These are phyloP conservation scores for Paramecium biaurelia DNA, from an alignment of 73 alveolate genomes.

Conservation along the genomic window DNA sequence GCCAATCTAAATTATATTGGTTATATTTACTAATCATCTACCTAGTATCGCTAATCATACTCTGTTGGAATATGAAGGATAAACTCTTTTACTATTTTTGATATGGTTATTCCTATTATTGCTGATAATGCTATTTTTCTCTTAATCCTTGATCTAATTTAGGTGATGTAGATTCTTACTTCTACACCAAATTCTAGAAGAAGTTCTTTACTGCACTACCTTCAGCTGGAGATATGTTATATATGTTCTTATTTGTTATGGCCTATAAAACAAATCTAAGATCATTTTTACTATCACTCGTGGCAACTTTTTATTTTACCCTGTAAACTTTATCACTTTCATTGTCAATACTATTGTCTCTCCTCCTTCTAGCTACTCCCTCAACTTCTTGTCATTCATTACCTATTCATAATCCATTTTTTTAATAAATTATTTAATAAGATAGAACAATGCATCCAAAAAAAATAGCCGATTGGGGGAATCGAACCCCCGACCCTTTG, in stretches of 20 bases:
- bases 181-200: constrained; percentile 42
- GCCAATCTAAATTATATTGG: not conserved
- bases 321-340: constrained; percentile 44
- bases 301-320: not conserved
- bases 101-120: constrained; percentile 41
- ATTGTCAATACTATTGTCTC: not conserved
- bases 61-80: constrained; percentile 61
- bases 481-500: constrained; percentile 62
- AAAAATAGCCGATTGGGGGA: constrained; percentile 55
- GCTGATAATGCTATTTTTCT: constrained; percentile 47
- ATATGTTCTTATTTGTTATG: constrained; percentile 53
- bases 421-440: not conserved
- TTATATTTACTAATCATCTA: constrained; percentile 51
- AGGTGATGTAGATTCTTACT: not conserved
- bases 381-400: not conserved
- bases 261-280: not conserved
- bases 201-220: constrained; percentile 2
- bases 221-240: constrained; percentile 62
- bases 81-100: constrained; percentile 33
- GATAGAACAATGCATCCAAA: not conserved
- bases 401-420: constrained; percentile 39
- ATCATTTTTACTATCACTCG: not conserved
- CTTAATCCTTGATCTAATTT: constrained; percentile 49
- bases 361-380: constrained; percentile 10
- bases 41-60: constrained; percentile 40